Conservation (phyloP, 1,284 basidiomycete species). For the Heterobasidion annosum region DNA sequence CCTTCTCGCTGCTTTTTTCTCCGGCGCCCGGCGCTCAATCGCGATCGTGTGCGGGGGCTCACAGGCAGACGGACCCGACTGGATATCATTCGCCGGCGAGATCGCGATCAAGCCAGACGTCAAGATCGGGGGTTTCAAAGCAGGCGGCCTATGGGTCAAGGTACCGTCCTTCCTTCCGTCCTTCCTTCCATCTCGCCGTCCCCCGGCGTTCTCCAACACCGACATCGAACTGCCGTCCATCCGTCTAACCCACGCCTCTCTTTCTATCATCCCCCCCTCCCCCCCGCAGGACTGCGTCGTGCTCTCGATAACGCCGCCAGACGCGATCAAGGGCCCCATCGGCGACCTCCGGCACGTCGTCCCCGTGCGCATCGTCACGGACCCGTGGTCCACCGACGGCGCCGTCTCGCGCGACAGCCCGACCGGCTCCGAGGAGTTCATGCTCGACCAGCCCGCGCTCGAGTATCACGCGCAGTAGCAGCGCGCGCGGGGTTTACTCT, state of each 20-base stretch:
- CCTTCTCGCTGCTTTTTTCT: background rate
- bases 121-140: constrained; percentile 51
- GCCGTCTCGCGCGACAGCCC: constrained; percentile 2
- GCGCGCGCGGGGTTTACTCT: too few relatives aligned
- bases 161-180: constrained; percentile 21
- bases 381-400: constrained; percentile 40
- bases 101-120: constrained; percentile 39
- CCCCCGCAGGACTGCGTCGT: constrained; percentile 49
- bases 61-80: constrained; percentile 51
- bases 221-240: background rate
- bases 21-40: background rate
- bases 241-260: background rate
- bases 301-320: constrained; percentile 47
- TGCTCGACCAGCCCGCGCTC: background rate
- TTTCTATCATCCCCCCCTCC: background rate
- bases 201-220: background rate
- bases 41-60: background rate
- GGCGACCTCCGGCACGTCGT: constrained; percentile 47
- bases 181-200: background rate
- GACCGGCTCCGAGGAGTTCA: constrained; percentile 1
- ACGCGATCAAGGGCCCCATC: constrained; percentile 46
- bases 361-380: constrained; percentile 60
- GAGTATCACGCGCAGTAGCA: background rate
- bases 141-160: constrained; percentile 55
- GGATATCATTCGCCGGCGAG: constrained; percentile 54